These are phyloP conservation scores for Ogataea saltuana DNA, from an alignment of 805 yeast species.

Conservation along the genomic window DNA sequence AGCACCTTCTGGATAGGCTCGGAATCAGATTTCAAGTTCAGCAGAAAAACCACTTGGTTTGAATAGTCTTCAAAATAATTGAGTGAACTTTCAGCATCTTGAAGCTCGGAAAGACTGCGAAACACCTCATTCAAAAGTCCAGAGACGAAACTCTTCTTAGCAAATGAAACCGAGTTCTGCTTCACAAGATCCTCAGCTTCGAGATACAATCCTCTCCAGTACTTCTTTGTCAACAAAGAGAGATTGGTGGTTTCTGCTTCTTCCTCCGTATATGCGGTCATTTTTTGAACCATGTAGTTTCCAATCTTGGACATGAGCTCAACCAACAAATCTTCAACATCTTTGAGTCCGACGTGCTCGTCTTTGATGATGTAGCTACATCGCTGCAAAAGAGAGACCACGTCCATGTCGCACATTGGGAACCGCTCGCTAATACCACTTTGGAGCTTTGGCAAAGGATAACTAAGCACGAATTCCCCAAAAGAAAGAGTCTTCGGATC, in stretches of 20 bases:
- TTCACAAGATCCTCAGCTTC: not conserved
- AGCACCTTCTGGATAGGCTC: constrained; percentile 5
- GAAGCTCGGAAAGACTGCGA: constrained; percentile 12
- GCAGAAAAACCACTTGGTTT: not conserved
- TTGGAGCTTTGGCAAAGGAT: constrained; percentile 33
- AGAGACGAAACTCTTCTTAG: constrained; percentile 21
- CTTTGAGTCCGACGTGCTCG: constrained; percentile 18
- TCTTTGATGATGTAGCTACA: constrained; percentile 35
- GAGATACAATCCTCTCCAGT: constrained; percentile 28
- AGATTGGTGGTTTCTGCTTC: constrained; percentile 12
- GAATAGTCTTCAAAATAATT: constrained; percentile 4
- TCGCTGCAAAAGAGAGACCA: constrained; percentile 46
- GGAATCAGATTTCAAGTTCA: not conserved
- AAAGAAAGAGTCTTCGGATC: constrained; percentile 29
- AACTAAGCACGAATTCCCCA: constrained; percentile 37
- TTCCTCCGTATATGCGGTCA: not conserved
- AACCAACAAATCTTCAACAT: constrained; percentile 34
- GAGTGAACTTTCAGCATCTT: constrained; percentile 4
- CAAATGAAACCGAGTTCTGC: not conserved
- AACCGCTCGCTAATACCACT: constrained; percentile 32
- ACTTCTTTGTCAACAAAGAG: constrained; percentile 24
- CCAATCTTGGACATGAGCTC: constrained; percentile 48
- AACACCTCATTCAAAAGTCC: constrained; percentile 33
- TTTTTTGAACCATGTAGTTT: constrained; percentile 36
- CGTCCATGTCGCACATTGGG: constrained; percentile 49